Evolutionary conservation across 768 basidiomycete genomes (phyloP).

Genomic region (Pulveroboletus frians): DNA sequence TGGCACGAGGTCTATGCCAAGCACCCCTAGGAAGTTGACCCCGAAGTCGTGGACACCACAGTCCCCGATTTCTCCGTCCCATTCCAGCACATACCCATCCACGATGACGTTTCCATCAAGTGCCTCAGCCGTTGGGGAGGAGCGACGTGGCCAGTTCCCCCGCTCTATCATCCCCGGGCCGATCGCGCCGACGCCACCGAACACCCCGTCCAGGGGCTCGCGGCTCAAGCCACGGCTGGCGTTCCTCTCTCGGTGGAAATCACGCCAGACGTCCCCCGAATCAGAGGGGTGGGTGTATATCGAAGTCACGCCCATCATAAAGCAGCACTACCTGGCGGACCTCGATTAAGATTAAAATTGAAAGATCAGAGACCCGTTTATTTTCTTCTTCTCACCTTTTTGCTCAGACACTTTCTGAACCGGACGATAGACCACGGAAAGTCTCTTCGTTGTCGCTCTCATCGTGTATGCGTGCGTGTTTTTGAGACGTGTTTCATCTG

Average conservation of each 20-base stretch:
- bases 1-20: constrained; percentile 3
- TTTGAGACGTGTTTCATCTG: too few relatives aligned
- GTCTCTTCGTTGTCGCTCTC: too few relatives aligned
- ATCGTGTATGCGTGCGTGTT: too few relatives aligned
- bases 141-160: constrained; percentile 7
- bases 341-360: constrained; percentile 11
- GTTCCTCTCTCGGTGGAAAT: constrained; percentile 16
- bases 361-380: neutral
- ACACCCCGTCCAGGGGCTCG: constrained; percentile 14
- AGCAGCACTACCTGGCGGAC: constrained; percentile 14
- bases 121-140: neutral
- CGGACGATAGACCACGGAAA: neutral
- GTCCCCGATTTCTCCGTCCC: constrained; percentile 5
- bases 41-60: neutral
- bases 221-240: constrained; percentile 13
- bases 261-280: constrained; percentile 8
- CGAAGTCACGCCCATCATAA: constrained; percentile 25
- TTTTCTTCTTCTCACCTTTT: too few relatives aligned
- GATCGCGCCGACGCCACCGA: neutral
- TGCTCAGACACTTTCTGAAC: neutral
- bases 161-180: neutral
- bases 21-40: constrained; percentile 11
- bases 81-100: constrained; percentile 3
- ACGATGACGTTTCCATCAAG: neutral
- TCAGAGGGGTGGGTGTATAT: constrained; percentile 30